Evolutionary conservation across 2,329 filamentous ascomycete species (phyloP).

Genomic region (Alternaria infectoria): DNA sequence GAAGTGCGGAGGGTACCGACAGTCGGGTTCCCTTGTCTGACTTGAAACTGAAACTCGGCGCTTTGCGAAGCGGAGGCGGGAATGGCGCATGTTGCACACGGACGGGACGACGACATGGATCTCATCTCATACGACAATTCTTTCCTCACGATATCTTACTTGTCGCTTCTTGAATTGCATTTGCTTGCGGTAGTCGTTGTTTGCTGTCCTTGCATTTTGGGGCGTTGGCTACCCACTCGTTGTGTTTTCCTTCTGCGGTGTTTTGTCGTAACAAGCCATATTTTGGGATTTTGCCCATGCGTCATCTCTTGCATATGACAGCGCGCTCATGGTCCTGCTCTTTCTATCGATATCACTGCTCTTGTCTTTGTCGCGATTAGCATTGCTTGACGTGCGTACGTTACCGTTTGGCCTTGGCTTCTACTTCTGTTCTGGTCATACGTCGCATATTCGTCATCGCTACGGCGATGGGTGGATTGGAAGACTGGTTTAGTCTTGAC

Average conservation of each 20-base stretch:
- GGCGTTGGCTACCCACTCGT: slow-evolving; percentile 1
- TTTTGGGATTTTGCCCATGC: background rate
- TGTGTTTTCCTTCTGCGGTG: background rate
- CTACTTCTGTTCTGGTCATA: background rate
- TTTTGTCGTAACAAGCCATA: background rate
- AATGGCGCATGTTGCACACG: slow-evolving; percentile 7
- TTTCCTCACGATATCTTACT: background rate
- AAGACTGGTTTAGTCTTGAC: background rate
- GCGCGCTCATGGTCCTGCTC: background rate
- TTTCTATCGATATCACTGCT: background rate
- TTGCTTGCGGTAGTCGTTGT: background rate
- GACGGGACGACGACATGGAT: background rate
- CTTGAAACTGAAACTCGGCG: slow-evolving; percentile 9
- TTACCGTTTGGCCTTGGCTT: background rate
- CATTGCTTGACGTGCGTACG: background rate
- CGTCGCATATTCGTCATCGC: background rate
- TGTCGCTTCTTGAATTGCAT: background rate
- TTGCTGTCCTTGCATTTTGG: slow-evolving; percentile 7
- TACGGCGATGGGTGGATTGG: background rate
- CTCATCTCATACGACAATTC: background rate
- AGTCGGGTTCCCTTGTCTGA: slow-evolving; percentile 11
- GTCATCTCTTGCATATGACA: background rate
- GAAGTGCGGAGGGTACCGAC: slow-evolving; percentile 3
- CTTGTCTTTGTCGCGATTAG: background rate
- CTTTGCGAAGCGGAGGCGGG: background rate